phyloP scores from a whole-genome alignment of 1,284 basidiomycete species.

The Sporisorium sorghi region DNA sequence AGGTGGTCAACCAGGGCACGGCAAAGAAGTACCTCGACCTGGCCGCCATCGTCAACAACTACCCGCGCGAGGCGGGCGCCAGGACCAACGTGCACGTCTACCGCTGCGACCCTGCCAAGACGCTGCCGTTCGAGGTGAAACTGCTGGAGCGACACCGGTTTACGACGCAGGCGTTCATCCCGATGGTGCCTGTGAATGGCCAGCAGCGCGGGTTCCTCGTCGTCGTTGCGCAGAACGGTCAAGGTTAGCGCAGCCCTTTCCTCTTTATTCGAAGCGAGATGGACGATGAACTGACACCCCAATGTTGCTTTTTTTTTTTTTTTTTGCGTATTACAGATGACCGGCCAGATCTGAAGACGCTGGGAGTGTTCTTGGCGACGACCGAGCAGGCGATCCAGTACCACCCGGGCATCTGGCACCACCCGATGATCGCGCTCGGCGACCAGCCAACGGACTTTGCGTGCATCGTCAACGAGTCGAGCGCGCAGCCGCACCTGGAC shows the following conservation, averaged over 20 bases:
- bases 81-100: constrained; percentile 63
- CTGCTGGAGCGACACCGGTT: constrained; percentile 64
- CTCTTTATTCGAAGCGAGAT: no score
- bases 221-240: constrained; percentile 60
- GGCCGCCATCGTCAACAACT: constrained; percentile 45
- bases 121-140: constrained; percentile 54
- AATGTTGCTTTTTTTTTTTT: neutral
- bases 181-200: constrained; percentile 37
- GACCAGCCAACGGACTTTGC: constrained; percentile 58
- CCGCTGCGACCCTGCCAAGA: constrained; percentile 40
- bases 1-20: constrained; percentile 64
- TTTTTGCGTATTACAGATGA: constrained; percentile 46
- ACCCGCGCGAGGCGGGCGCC: constrained; percentile 39
- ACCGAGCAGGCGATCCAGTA: constrained; percentile 63
- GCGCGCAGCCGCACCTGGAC: constrained; percentile 47
- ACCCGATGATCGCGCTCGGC: constrained; percentile 62
- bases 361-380: constrained; percentile 54
- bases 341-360: constrained; percentile 57
- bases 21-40: constrained; percentile 57
- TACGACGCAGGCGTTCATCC: constrained; percentile 63
- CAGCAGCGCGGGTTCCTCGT: constrained; percentile 58
- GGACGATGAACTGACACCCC: constrained; percentile 7
- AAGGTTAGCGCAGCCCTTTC: constrained; percentile 31
- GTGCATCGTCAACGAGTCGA: constrained; percentile 62
- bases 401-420: constrained; percentile 62